phyloP scores from a whole-genome alignment of 2,329 filamentous ascomycete species.

The Microdochium nivale region DNA sequence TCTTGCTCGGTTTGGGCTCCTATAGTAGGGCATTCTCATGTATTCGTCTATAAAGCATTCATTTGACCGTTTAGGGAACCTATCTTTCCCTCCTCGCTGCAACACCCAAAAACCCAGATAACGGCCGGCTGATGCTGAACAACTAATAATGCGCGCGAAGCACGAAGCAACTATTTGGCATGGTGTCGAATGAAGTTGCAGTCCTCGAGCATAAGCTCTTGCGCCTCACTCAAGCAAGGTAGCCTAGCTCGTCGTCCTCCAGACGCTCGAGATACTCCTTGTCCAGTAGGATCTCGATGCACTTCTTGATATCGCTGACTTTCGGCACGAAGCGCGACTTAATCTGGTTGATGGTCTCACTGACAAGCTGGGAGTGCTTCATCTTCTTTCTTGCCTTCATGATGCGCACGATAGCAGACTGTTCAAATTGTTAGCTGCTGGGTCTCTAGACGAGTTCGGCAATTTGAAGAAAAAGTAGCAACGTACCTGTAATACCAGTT shows the following conservation, averaged over 20 bases:
- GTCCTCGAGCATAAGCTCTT: background rate
- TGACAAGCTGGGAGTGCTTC: slow-evolving; percentile 92
- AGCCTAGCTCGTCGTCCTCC: slow-evolving; percentile 89
- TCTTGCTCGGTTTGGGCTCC: no score
- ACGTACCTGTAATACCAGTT: slow-evolving; percentile 90
- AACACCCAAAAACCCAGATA: slow-evolving; percentile 2
- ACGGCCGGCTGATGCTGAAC: slow-evolving; percentile 5
- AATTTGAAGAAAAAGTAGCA: slow-evolving; percentile 1
- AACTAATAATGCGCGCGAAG: slow-evolving; percentile 4
- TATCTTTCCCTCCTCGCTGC: background rate
- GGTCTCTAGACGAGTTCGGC: slow-evolving; percentile 2
- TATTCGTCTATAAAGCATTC: background rate
- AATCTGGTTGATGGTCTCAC: slow-evolving; percentile 94
- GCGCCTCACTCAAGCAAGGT: slow-evolving; percentile 71
- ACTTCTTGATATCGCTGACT: slow-evolving; percentile 96
- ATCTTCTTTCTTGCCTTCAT: slow-evolving; percentile 99
- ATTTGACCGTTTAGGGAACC: background rate
- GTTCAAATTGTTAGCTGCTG: slow-evolving; percentile 4
- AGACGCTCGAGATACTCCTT: slow-evolving; percentile 97
- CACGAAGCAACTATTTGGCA: background rate
- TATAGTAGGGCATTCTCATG: background rate
- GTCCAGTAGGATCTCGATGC: slow-evolving; percentile 95
- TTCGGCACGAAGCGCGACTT: slow-evolving; percentile 88
- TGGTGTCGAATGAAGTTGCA: background rate
- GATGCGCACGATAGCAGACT: slow-evolving; percentile 98